Percentiles rank a stretch among this genome's conserved stretches.
Conservation (phyloP, 2,329 filamentous ascomycete genomes). For the Aspergillus neotritici region DNA sequence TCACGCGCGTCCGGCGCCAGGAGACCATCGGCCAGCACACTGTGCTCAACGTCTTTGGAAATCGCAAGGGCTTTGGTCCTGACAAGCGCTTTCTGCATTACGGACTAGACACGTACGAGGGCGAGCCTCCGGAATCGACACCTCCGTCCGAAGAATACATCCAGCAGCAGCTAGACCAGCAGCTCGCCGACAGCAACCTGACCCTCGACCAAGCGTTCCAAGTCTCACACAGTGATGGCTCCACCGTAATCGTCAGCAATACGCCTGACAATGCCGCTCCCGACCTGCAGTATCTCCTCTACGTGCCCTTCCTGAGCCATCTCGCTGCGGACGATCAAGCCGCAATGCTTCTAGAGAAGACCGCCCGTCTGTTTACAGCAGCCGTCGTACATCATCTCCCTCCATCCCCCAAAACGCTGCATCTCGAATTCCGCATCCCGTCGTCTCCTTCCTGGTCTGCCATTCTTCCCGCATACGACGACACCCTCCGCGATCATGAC, state of each 20-base stretch:
- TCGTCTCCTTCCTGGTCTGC: constrained; percentile 3
- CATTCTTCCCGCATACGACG: constrained; percentile 9
- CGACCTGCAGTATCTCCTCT: constrained; percentile 15
- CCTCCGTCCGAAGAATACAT: constrained; percentile 8
- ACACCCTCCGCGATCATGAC: constrained; percentile 2
- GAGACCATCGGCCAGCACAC: constrained; percentile 3
- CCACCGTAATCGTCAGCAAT: constrained; percentile 11
- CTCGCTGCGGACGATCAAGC: background rate
- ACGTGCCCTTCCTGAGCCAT: constrained; percentile 10
- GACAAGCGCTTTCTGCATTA: background rate
- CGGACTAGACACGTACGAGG: constrained; percentile 13
- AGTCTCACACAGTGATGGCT: constrained; percentile 3
- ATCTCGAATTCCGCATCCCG: constrained; percentile 13
- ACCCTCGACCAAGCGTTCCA: constrained; percentile 6
- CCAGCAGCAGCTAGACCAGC: constrained; percentile 10
- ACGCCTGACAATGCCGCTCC: constrained; percentile 3
- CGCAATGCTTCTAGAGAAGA: constrained; percentile 8
- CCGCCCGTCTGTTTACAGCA: constrained; percentile 11
- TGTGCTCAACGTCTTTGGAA: background rate
- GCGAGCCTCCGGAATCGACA: constrained; percentile 1
- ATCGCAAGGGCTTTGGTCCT: background rate
- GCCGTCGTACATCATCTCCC: constrained; percentile 7
- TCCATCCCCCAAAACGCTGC: constrained; percentile 5
- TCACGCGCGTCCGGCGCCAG: constrained; percentile 3
- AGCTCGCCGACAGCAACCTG: constrained; percentile 2